Base-by-base conservation (phyloP, 345 rosid genomes). In the Eucalyptus polybractea region DNA sequence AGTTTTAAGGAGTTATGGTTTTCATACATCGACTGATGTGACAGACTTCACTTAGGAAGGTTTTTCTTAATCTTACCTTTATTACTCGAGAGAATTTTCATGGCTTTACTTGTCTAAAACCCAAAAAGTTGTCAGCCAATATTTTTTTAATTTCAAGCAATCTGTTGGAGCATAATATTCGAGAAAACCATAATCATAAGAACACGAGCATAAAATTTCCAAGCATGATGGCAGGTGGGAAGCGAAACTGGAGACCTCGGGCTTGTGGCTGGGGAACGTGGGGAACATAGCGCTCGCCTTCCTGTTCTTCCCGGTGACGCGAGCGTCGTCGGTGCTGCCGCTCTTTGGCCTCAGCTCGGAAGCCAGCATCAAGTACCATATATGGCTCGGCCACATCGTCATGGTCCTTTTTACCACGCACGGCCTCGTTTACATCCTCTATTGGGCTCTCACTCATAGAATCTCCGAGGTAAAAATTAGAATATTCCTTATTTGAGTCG, bases 351-450 rank as follows among this genome's bases (percentile, higher is more conserved):
- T 97, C 42, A 95, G 96, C 37, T 96, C 98, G 31, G 99, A 97
- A 88, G 92, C 93, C 6, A 93, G 98, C 97, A 97, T 97, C 87
- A 97, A 96, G 93, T 97, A 97, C 50, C 99, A 97, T 86, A 95
- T 95, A 65, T 97, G 99, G 99, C 91, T 97, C 2, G 99, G 99
- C 5, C 98, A 97, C 88, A 87, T 94, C 88, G 95, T 94, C 90
- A 92, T 97, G 96, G 24, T 89, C 19, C 86, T 95, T 88, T 94
- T 96, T 91, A 93, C 98, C 1, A 76, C 92, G 87, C 99, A 97
- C 85, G 99, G 99, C 15, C 40, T 97, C 56, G 72, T 90, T 88
- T 96, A 88, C 93, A 92, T 97, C 89, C 62, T 89, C 25, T 90
- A 45, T 12, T 97, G 98, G 97, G 89, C 69, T 3, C 87, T 88